phyloP scores from a whole-genome alignment of 345 rosid genomes.

The Gossypium arboreum region DNA sequence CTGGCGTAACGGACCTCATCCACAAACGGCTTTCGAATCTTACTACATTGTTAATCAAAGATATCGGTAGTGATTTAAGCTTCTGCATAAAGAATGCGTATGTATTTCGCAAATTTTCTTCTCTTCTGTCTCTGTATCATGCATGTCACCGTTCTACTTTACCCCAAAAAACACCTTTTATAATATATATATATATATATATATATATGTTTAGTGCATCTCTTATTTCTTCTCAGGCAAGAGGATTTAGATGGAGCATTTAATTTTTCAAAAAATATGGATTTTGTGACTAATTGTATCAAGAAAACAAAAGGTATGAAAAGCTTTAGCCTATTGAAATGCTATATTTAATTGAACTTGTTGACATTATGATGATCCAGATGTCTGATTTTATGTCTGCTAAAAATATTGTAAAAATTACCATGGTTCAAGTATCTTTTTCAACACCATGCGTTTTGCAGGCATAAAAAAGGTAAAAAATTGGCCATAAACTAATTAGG shows the following conservation, averaged over 20 bases:
- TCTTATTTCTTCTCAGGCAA: slow-evolving; percentile 41
- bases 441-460: not conserved
- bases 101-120: slow-evolving; percentile 25
- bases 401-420: not conserved
- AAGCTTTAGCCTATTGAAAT: not conserved
- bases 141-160: not conserved
- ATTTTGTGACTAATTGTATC: slow-evolving; percentile 63
- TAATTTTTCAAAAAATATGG: slow-evolving; percentile 46
- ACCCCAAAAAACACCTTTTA: not conserved
- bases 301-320: slow-evolving; percentile 58
- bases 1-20: slow-evolving; percentile 45
- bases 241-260: slow-evolving; percentile 77
- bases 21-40: slow-evolving; percentile 55
- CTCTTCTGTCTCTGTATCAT: not conserved
- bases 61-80: slow-evolving; percentile 36
- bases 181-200: too few relatives aligned
- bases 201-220: not conserved
- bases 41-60: slow-evolving; percentile 34
- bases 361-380: not conserved
- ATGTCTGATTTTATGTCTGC: not conserved
- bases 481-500: not conserved
- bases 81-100: slow-evolving; percentile 77
- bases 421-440: not conserved
- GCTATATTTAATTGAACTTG: not conserved
- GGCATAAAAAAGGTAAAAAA: not conserved